Evolutionary conservation across 176 grass and related monocot species (phyloP), one percentile per base, ranked within the genome.

Genomic region (Carex cristatella): DNA sequence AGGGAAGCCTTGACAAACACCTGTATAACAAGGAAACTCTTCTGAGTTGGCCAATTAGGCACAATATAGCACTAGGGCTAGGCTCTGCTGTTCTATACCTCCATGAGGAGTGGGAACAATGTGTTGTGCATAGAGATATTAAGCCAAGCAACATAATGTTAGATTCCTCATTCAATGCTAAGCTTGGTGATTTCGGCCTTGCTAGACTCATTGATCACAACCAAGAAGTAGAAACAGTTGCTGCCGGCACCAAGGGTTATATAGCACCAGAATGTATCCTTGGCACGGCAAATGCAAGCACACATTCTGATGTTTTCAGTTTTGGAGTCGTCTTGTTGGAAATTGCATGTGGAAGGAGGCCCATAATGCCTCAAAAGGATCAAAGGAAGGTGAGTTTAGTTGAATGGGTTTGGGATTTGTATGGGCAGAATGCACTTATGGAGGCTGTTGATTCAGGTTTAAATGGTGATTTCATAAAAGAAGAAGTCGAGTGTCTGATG

Each of bases 1-100:
- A 77, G 55, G 88, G 92, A 51, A 92, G 88, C 61, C 84, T 94
- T 11, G 90, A 92, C 31, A 77, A 53, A 1, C 65, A 89, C 81
- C 90, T 94, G 79, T 84, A 94, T 88, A 49, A 19, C 83, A 68
- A 60, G 0, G 18, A 87, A 10, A 85, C 63, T 37, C 54, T 65
- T 28, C 27, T 91, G 8, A 51, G 46, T 11, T 94, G 92, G 92
- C 51, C 79, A 46, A 55, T 79, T 10, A 89, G 87, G 87, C 88
- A 84, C 7, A 38, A 84, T 1, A 84, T 88, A 40, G 65, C 65
- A 33, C 15, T 80, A n/a, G 87, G 81, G 1, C 7, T 84, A 14
- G 71, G 59, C 1, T 84, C 58, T 1, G 87, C 69, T 2, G 46
- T 88, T 56, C 81, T 44, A 2, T 88, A 88, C 14, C 87, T 88